A percentile compares a stretch with the other conserved stretches of the same genome.
Evolutionary conservation across 768 basidiomycete genomes (phyloP).

Genomic region (Calocybe gangraenosa): DNA sequence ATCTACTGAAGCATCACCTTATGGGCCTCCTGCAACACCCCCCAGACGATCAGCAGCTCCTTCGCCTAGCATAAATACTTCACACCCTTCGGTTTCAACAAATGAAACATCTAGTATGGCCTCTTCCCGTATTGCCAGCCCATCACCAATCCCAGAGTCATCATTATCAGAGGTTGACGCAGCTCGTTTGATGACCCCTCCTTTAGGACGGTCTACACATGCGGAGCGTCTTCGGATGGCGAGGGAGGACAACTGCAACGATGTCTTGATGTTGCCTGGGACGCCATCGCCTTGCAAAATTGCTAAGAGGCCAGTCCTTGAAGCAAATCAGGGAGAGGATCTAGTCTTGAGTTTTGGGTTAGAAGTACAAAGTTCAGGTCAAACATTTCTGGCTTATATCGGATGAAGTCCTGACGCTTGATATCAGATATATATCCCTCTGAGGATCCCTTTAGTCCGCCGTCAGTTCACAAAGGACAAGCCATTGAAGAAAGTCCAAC

Average conservation of each 20-base stretch:
- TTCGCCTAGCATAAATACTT: slow-evolving; percentile 17
- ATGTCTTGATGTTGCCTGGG: slow-evolving; percentile 26
- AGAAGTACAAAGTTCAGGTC: slow-evolving; percentile 16
- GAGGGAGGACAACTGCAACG: slow-evolving; percentile 24
- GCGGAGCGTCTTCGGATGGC: slow-evolving; percentile 26
- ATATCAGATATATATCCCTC: no score
- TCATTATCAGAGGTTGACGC: neutral
- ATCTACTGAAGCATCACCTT: slow-evolving; percentile 28
- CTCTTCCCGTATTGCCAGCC: slow-evolving; percentile 1
- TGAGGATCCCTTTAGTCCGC: slow-evolving; percentile 5
- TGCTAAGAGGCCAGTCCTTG: slow-evolving; percentile 6
- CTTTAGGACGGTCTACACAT: slow-evolving; percentile 33
- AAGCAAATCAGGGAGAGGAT: slow-evolving; percentile 17
- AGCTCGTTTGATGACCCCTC: slow-evolving; percentile 24
- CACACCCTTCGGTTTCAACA: neutral
- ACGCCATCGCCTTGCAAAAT: slow-evolving; percentile 36
- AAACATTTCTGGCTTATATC: neutral
- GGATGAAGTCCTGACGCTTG: neutral
- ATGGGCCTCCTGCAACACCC: slow-evolving; percentile 30
- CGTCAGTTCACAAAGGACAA: neutral
- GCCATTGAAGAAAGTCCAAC: no score
- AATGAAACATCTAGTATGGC: neutral
- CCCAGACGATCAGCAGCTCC: slow-evolving; percentile 27
- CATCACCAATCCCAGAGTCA: neutral
- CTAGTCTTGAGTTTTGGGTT: slow-evolving; percentile 30